phyloP scores from a whole-genome alignment of 192 early-diverging fungal species.

The Umbelopsis sp. region DNA sequence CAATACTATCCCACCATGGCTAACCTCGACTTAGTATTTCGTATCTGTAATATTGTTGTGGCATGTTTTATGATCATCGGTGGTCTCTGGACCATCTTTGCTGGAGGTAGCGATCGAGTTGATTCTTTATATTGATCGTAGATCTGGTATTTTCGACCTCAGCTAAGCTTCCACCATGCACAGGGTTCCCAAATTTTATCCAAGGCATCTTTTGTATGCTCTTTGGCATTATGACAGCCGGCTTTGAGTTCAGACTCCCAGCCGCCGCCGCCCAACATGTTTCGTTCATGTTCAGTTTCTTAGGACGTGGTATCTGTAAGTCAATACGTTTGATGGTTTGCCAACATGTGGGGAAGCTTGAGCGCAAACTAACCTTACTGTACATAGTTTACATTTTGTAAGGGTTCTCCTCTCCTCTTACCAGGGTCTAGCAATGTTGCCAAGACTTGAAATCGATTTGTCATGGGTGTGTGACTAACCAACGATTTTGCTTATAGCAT shows the following conservation, averaged over 20 bases:
- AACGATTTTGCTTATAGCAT: slow-evolving; percentile 15
- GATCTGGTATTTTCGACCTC: too few relatives aligned
- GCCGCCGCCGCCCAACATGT: slow-evolving; percentile 24
- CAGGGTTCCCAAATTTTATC: slow-evolving; percentile 38
- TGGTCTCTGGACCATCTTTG: slow-evolving; percentile 26
- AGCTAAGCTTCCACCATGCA: not conserved
- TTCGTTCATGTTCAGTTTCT: slow-evolving; percentile 43
- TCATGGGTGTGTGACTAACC: not conserved
- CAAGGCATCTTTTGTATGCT: slow-evolving; percentile 32
- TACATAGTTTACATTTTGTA: slow-evolving; percentile 33
- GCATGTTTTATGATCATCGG: slow-evolving; percentile 31
- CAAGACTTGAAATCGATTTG: not conserved
- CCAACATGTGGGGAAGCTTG: not conserved
- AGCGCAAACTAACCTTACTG: not conserved
- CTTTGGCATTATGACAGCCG: slow-evolving; percentile 30
- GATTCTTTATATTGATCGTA: too few relatives aligned
- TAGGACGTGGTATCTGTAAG: slow-evolving; percentile 43
- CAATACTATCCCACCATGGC: not conserved
- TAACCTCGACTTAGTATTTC: slow-evolving; percentile 15
- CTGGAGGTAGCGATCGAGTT: slow-evolving; percentile 30
- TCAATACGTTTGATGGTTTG: not conserved
- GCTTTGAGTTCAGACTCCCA: slow-evolving; percentile 39
- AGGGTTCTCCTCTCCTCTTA: not conserved
- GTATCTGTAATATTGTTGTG: slow-evolving; percentile 22
- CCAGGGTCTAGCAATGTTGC: too few relatives aligned